Evolutionary conservation across 2,329 filamentous ascomycete genomes (phyloP).

Genomic region (Neopestalotiopsis sp.): DNA sequence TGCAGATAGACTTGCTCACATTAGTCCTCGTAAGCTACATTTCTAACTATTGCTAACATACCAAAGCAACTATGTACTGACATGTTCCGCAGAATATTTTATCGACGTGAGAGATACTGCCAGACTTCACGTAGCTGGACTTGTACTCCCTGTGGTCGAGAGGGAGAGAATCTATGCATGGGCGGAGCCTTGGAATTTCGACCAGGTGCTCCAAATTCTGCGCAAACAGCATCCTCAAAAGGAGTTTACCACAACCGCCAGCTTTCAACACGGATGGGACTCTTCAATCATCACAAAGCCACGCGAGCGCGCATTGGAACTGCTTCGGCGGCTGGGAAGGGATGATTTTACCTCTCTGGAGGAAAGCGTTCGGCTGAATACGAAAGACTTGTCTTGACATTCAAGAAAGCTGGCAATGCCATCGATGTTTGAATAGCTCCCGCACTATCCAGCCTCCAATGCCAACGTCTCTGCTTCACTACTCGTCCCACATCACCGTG

Average conservation of each 20-base stretch:
- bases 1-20: background rate
- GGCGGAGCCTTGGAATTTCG: background rate
- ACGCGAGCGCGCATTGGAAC: background rate
- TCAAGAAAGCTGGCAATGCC: background rate
- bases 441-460: background rate
- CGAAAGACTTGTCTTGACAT: background rate
- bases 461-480: background rate
- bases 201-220: background rate
- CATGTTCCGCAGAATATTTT: slow-evolving; percentile 33
- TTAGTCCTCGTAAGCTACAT: background rate
- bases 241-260: background rate
- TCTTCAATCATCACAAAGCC: background rate
- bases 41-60: no score
- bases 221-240: slow-evolving; percentile 20
- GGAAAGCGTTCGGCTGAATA: background rate
- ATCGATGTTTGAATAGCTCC: background rate
- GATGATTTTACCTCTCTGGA: background rate
- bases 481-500: background rate
- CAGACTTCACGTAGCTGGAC: slow-evolving; percentile 35
- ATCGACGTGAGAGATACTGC: slow-evolving; percentile 36
- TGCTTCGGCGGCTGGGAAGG: background rate
- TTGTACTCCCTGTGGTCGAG: background rate
- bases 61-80: background rate
- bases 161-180: background rate
- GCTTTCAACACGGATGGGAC: background rate